A percentile compares a stretch with the other conserved stretches of the same genome.
Conservation (phyloP, 176 grass and related monocot species). For the Zea mays region Zm-B73-REFERENCE-NAM-5.0 NC_050102.1:182531501-182532000, state of each 20-base stretch:
- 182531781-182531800: not conserved
- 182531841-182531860: not conserved
- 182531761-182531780: not conserved
- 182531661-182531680: not conserved
- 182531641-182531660: not conserved
- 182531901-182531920: slow-evolving; percentile 45
- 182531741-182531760: not conserved
- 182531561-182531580: slow-evolving; percentile 4
- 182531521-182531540: not conserved
- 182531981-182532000: slow-evolving; percentile 72
- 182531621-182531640: not conserved
- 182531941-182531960: slow-evolving; percentile 76
- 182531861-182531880: not conserved
- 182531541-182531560: not conserved
- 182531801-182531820: slow-evolving; percentile 11
- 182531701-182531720: not conserved
- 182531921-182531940: slow-evolving; percentile 70
- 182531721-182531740: not conserved
- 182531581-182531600: not conserved
- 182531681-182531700: not conserved
- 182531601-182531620: not conserved
- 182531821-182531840: not conserved
- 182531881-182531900: slow-evolving; percentile 65
- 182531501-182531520: not conserved
- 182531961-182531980: slow-evolving; percentile 66